Percentiles rank a stretch among this genome's conserved stretches.
Conservation (phyloP, 2,329 filamentous ascomycete species). For the Diaporthe capsici region DNA sequence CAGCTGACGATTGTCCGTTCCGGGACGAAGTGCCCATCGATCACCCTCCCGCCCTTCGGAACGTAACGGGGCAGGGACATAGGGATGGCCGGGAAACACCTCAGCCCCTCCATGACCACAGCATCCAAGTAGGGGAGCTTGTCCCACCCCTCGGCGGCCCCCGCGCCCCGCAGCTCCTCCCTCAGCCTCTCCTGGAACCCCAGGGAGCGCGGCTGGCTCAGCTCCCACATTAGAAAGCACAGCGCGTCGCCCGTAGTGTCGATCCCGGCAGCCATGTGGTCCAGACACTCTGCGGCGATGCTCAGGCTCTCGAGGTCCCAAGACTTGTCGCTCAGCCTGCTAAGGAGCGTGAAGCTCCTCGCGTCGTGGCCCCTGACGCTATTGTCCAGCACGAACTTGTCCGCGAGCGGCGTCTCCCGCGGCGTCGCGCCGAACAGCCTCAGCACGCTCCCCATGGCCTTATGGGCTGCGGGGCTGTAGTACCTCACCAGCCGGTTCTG, state of each 20-base stretch:
- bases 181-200: conserved; percentile 66
- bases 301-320: conserved; percentile 65
- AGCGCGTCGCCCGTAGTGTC: conserved; percentile 79
- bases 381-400: conserved; percentile 70
- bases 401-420: conserved; percentile 70
- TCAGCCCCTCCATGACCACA: conserved; percentile 72
- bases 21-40: conserved; percentile 70
- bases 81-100: conserved; percentile 75
- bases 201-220: conserved; percentile 71
- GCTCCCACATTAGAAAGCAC: conserved; percentile 79
- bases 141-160: conserved; percentile 54
- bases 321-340: conserved; percentile 68
- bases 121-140: conserved; percentile 73
- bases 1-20: conserved; percentile 70
- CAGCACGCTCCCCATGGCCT: conserved; percentile 61
- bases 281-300: conserved; percentile 77
- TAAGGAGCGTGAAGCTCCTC: conserved; percentile 70
- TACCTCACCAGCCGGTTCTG: conserved; percentile 73
- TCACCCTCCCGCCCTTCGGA: conserved; percentile 65
- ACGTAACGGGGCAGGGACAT: conserved; percentile 76
- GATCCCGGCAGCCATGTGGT: conserved; percentile 80
- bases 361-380: conserved; percentile 59
- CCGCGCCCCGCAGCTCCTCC: conserved; percentile 60
- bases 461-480: conserved; percentile 68
- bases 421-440: conserved; percentile 64